phyloP scores from a whole-genome alignment of 305 asterid species.

The Fraxinus paxiana region DNA sequence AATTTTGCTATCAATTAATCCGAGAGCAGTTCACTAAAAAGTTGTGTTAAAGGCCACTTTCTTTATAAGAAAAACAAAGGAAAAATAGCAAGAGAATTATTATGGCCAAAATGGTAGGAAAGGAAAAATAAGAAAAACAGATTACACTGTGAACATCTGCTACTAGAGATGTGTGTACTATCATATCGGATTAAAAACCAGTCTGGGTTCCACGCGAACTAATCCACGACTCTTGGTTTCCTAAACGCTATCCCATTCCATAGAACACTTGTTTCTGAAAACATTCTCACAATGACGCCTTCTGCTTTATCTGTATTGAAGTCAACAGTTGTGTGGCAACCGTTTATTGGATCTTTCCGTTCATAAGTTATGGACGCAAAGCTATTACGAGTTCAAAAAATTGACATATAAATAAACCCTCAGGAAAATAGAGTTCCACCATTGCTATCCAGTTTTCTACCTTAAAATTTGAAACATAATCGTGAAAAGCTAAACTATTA shows the following conservation, averaged over 20 bases:
- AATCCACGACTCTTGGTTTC: neutral
- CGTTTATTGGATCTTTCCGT: neutral
- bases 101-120: neutral
- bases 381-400: neutral
- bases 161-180: neutral
- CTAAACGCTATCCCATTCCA: neutral
- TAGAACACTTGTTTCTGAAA: neutral
- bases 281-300: neutral
- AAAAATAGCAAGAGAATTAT: neutral
- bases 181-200: neutral
- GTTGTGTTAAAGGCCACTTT: neutral
- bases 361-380: neutral
- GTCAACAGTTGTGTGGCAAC: neutral
- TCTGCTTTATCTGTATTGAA: neutral
- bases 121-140: neutral
- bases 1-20: neutral
- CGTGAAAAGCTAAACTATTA: neutral
- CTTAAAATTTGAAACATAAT: neutral
- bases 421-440: neutral
- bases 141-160: neutral
- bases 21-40: neutral
- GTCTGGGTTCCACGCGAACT: neutral
- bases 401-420: neutral
- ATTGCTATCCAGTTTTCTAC: neutral
- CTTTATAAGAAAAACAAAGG: neutral